Percentiles rank a stretch among this genome's conserved stretches.
Conservation (phyloP, 1,139 yeast genomes). For the Arxiozyma slooffiae region DNA sequence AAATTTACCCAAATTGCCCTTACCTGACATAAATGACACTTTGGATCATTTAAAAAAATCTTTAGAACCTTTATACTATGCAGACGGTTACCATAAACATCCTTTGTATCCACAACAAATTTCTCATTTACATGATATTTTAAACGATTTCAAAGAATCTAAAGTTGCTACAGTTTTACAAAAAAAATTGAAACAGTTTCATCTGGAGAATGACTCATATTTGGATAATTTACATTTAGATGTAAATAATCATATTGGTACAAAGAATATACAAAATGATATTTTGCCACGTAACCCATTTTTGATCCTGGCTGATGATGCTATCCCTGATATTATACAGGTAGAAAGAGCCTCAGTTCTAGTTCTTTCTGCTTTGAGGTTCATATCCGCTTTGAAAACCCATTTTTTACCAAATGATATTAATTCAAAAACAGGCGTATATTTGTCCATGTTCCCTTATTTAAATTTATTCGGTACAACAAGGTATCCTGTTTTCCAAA, state of each 20-base stretch:
- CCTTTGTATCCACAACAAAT: slow-evolving; percentile 22
- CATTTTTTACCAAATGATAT: slow-evolving; percentile 48
- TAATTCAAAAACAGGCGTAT: slow-evolving; percentile 40
- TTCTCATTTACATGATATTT: slow-evolving; percentile 13
- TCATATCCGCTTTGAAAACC: slow-evolving; percentile 48
- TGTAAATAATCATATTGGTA: slow-evolving; percentile 42
- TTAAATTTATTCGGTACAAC: slow-evolving; percentile 59
- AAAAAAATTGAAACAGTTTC: slow-evolving; percentile 40
- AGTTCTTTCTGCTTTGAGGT: slow-evolving; percentile 55
- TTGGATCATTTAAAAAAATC: slow-evolving; percentile 21
- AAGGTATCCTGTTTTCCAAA: slow-evolving; percentile 41
- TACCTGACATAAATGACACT: slow-evolving; percentile 20
- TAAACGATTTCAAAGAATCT: slow-evolving; percentile 39
- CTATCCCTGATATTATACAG: slow-evolving; percentile 54
- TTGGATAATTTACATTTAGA: slow-evolving; percentile 44
- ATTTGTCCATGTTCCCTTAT: slow-evolving; percentile 60
- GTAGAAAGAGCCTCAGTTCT: slow-evolving; percentile 57
- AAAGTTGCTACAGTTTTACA: slow-evolving; percentile 42
- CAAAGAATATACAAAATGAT: slow-evolving; percentile 61
- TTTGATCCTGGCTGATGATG: slow-evolving; percentile 62
- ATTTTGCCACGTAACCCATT: slow-evolving; percentile 70
- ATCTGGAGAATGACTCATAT: slow-evolving; percentile 43
- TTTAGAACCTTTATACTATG: slow-evolving; percentile 27
- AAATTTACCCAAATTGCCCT: slow-evolving; percentile 22
- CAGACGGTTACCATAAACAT: slow-evolving; percentile 27